Evolutionary conservation across 257 asterid genomes (phyloP), one percentile per base, ranked within the genome.

Genomic region (Apocynum venetum): DNA sequence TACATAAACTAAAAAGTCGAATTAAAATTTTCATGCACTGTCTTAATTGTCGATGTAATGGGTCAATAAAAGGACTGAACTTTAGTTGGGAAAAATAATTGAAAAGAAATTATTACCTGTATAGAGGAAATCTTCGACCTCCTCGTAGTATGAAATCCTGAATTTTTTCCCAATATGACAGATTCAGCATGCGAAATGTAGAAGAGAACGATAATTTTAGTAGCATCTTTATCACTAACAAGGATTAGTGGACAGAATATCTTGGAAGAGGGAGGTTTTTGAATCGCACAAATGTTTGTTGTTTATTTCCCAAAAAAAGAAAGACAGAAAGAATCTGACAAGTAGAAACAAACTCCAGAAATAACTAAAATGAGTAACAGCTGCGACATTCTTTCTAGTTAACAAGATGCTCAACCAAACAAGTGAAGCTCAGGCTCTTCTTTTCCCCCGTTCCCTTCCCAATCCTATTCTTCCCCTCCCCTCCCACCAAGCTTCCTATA

Each of bases 91-190:
- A 19, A 17, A 4, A 55, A 19, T 53, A 63, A 4, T 1, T 59
- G n/a, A 67, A 65, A 49, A 38, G 76, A 61, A 59, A 51, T 61
- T 35, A 8, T 84, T 85, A 95, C 98, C 98, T 91, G 96, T 95
- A 95, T 74, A 95, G 85, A 47, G 97, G 96, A 81, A 91, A 87
- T 72, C 89, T 91, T 36, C 90, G 87, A 67, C 96, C 94, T 80
- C 98, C 98, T 81, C 98, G 89, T 76, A 90, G 73, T 44, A 95
- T 93, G 81, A 90, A 87, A 85, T 95, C 98, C 96, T 95, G 91
- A 85, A 81, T 70, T 74, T 82, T n/a, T 38, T 64, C 38, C 17
- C 82, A 70, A 83, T 79, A 73, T 83, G 80, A 76, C 61, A 48
- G 61, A 49, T 6, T 31, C 12, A 72, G 48, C 60, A 31, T 76